A percentile compares a stretch with the other conserved stretches of the same genome.
These are phyloP conservation scores for Aquilaria agallochum DNA, from an alignment of 441 rosid species.

Conservation along the genomic window DNA sequence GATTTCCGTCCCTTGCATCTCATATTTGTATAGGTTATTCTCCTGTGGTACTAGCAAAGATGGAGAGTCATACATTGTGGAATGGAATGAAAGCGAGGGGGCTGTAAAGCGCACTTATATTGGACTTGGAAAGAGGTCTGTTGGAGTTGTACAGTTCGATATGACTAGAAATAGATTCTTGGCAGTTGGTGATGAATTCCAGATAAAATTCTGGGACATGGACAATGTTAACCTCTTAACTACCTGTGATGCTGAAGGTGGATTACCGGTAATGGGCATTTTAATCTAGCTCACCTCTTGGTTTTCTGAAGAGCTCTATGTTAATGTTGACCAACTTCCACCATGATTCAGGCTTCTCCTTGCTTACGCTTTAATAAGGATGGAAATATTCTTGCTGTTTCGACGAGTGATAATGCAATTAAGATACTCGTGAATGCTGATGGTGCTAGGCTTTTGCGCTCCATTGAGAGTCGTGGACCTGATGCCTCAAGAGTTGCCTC, in stretches of 20 bases:
- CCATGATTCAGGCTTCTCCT: conserved; percentile 34
- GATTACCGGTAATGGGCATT: conserved; percentile 37
- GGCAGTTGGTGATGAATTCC: conserved; percentile 61
- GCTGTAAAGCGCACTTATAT: conserved; percentile 51
- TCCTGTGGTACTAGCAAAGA: conserved; percentile 65
- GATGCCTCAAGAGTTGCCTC: conserved; percentile 50
- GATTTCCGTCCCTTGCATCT: conserved; percentile 7
- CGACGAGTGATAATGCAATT: conserved; percentile 38
- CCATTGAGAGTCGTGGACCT: conserved; percentile 38
- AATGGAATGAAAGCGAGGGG: conserved; percentile 74
- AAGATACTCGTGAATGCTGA: conserved; percentile 38
- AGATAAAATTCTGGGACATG: conserved; percentile 66
- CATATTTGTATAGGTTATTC: conserved; percentile 37
- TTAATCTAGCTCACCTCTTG: neutral
- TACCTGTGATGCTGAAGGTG: conserved; percentile 44
- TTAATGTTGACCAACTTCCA: neutral
- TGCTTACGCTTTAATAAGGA: conserved; percentile 42
- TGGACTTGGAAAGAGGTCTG: conserved; percentile 57
- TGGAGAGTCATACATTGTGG: conserved; percentile 57
- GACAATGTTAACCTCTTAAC: conserved; percentile 45
- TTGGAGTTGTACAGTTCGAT: conserved; percentile 65
- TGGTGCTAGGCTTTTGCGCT: conserved; percentile 31
- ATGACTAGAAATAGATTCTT: conserved; percentile 55
- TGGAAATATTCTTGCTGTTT: conserved; percentile 36
- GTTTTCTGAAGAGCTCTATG: neutral